A percentile compares a stretch with the other conserved stretches of the same genome.
These are phyloP conservation scores for Microbotryum violaceum DNA, from an alignment of 1,284 basidiomycete genomes.

Conservation along the genomic window DNA sequence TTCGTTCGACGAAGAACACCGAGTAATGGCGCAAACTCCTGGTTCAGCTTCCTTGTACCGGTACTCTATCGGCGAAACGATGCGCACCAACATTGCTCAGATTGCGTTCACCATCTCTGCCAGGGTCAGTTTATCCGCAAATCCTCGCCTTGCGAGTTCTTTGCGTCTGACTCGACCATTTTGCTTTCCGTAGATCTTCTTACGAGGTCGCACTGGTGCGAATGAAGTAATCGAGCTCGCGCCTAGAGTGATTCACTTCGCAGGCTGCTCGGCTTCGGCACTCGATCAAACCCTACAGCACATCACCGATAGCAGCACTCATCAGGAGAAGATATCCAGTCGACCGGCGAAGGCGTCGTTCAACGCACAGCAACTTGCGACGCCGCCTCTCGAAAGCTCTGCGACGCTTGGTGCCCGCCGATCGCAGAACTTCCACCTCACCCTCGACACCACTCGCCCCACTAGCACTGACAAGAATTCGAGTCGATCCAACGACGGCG, in stretches of 20 bases:
- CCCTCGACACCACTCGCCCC: too few species aligned
- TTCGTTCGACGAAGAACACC: not conserved
- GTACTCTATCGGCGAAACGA: slow-evolving; percentile 31
- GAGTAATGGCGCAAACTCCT: not conserved
- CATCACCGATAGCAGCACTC: too few species aligned
- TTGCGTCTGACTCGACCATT: not conserved
- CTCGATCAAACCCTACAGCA: not conserved
- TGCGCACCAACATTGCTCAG: slow-evolving; percentile 6
- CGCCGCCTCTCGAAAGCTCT: too few species aligned
- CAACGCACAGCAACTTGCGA: too few species aligned
- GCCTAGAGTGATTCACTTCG: slow-evolving; percentile 2
- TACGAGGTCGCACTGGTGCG: not conserved
- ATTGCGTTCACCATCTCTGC: slow-evolving; percentile 14
- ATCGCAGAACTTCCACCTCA: too few species aligned
- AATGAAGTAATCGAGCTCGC: slow-evolving; percentile 14
- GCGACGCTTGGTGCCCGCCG: too few species aligned
- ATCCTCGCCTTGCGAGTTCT: not conserved
- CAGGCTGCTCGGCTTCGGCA: slow-evolving; percentile 4
- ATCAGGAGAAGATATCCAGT: too few species aligned
- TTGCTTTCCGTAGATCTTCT: slow-evolving; percentile 6
- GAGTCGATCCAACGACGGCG: too few species aligned
- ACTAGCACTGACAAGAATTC: too few species aligned
- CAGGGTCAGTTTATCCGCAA: slow-evolving; percentile 8
- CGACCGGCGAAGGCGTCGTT: too few species aligned
- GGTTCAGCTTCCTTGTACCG: slow-evolving; percentile 8